A percentile compares a stretch with the other conserved stretches of the same genome.
Conservation (phyloP, 305 asterid species). For the Striga hermonthica region DNA sequence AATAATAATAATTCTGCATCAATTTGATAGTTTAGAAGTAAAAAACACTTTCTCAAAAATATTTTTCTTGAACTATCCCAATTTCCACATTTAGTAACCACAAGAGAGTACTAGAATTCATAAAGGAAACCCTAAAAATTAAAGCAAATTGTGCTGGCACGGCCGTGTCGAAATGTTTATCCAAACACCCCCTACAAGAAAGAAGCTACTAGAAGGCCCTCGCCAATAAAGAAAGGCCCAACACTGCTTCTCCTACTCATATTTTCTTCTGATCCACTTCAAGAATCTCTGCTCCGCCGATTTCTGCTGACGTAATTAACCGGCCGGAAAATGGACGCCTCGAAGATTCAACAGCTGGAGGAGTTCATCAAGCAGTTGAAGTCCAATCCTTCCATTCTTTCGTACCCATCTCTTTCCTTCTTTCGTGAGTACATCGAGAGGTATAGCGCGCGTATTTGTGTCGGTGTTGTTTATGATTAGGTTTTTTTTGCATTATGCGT, state of each 20-base stretch:
- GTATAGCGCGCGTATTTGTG: conserved; percentile 32
- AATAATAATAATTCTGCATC: too few relatives aligned
- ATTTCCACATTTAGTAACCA: too few relatives aligned
- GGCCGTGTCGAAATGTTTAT: too few relatives aligned
- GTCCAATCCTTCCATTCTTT: conserved; percentile 60
- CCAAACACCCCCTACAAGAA: background rate
- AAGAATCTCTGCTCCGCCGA: background rate
- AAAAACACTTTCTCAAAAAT: too few relatives aligned
- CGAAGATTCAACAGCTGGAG: conserved; percentile 53
- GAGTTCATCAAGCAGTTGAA: conserved; percentile 65
- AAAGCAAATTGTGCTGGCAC: too few relatives aligned
- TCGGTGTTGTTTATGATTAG: background rate
- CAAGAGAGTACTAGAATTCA: too few relatives aligned
- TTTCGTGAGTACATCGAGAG: conserved; percentile 78
- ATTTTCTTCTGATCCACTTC: background rate
- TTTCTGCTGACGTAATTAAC: background rate
- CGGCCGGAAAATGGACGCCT: conserved; percentile 52
- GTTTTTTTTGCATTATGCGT: background rate
- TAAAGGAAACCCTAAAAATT: too few relatives aligned
- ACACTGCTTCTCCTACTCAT: background rate
- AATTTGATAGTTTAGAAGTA: too few relatives aligned
- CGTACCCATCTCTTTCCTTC: conserved; percentile 74
- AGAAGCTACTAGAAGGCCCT: background rate
- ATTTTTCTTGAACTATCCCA: too few relatives aligned
- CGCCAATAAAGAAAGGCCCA: too few relatives aligned